Conservation (phyloP, 495 filamentous ascomycete genomes). For the Acidomyces sp. region DNA sequence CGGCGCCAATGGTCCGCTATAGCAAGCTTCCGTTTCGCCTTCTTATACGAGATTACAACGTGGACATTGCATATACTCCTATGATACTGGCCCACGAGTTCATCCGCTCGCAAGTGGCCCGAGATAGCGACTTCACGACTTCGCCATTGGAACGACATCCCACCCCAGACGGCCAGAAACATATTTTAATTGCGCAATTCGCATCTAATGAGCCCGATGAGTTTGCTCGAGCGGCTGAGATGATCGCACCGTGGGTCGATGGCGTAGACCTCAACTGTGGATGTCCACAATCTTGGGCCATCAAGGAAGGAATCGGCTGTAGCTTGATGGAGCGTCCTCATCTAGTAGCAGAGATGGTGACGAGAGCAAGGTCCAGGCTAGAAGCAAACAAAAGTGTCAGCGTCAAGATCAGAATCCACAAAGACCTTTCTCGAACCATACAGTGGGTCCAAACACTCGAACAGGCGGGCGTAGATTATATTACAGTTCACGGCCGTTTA, state of each 20-base stretch:
- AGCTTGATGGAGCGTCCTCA: conserved; percentile 47
- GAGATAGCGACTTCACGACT: conserved; percentile 37
- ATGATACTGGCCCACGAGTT: conserved; percentile 65
- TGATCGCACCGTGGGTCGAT: conserved; percentile 44
- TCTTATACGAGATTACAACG: conserved; percentile 43
- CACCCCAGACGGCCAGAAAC: conserved; percentile 25
- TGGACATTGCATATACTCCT: conserved; percentile 54
- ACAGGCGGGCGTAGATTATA: conserved; percentile 35
- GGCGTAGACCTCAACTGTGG: conserved; percentile 59
- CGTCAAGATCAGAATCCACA: conserved; percentile 54
- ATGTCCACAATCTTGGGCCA: conserved; percentile 57
- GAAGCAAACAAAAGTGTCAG: conserved; percentile 34
- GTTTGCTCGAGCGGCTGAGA: conserved; percentile 45
- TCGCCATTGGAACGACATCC: conserved; percentile 11
- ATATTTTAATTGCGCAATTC: conserved; percentile 48
- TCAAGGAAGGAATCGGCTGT: conserved; percentile 47
- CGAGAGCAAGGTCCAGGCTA: conserved; percentile 32
- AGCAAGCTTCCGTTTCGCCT: conserved; percentile 48
- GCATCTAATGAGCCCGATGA: conserved; percentile 43
- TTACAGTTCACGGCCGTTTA: conserved; percentile 52
- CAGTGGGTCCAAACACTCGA: conserved; percentile 24
- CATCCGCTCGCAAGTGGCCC: conserved; percentile 43
- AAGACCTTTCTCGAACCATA: conserved; percentile 37
- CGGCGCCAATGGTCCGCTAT: conserved; percentile 56
- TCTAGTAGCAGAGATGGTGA: conserved; percentile 47